These are phyloP conservation scores for Ophiocordyceps camponoti-rufipedis DNA, from an alignment of 2,329 filamentous ascomycete species.

Conservation along the genomic window DNA sequence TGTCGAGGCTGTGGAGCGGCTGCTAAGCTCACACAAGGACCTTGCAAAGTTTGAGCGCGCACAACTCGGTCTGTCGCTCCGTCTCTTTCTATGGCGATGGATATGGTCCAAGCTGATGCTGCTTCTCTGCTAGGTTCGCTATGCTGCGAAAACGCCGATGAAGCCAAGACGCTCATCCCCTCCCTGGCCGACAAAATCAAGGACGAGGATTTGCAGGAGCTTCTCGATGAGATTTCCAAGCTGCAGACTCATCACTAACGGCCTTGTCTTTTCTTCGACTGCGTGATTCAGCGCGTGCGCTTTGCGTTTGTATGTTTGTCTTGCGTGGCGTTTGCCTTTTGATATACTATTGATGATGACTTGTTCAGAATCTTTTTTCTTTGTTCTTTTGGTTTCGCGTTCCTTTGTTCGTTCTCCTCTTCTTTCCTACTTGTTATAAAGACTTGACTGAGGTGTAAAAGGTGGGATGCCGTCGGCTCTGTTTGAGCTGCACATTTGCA, in stretches of 20 bases:
- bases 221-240: slow-evolving; percentile 84
- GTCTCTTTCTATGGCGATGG: not conserved
- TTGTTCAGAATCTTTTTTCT: too few relatives aligned
- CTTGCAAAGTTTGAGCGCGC: slow-evolving; percentile 86
- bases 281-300: too few relatives aligned
- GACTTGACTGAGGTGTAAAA: too few relatives aligned
- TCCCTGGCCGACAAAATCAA: slow-evolving; percentile 76
- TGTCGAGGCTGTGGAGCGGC: slow-evolving; percentile 79
- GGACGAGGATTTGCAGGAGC: slow-evolving; percentile 71
- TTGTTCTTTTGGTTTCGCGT: too few relatives aligned
- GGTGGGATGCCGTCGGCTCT: too few relatives aligned
- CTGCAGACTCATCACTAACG: slow-evolving; percentile 26
- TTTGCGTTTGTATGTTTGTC: too few relatives aligned
- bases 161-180: slow-evolving; percentile 91
- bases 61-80: slow-evolving; percentile 50
- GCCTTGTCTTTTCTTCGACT: not conserved
- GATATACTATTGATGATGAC: too few relatives aligned
- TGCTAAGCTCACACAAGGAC: slow-evolving; percentile 62
- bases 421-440: too few relatives aligned
- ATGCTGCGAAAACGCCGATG: slow-evolving; percentile 82
- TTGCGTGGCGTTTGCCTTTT: too few relatives aligned
- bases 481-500: too few relatives aligned
- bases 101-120: not conserved
- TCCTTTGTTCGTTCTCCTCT: too few relatives aligned
- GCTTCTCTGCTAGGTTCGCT: slow-evolving; percentile 46